These are phyloP conservation scores for Priceomyces medius DNA, from an alignment of 805 yeast genomes.

Conservation along the genomic window DNA sequence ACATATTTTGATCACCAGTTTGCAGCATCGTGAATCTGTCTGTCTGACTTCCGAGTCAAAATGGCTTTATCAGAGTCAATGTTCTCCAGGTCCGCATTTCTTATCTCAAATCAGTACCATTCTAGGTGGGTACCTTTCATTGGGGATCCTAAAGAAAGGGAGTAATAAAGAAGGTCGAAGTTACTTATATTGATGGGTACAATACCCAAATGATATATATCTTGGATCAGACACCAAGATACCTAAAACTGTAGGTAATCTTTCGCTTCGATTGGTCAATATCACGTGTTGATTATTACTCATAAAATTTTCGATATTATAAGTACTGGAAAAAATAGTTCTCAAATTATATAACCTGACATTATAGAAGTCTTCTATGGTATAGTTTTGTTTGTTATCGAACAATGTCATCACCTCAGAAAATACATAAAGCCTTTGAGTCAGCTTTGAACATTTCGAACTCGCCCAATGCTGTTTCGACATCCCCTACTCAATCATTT, in stretches of 20 bases:
- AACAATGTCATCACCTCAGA: slow-evolving; percentile 65
- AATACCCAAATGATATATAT: no score
- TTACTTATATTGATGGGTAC: no score
- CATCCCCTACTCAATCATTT: slow-evolving; percentile 80
- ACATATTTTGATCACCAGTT: neutral
- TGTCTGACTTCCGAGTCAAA: neutral
- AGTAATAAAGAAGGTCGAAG: neutral
- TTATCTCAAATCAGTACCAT: neutral
- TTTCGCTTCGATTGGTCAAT: neutral
- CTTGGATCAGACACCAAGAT: no score
- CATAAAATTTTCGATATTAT: slow-evolving; percentile 2
- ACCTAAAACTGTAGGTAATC: neutral
- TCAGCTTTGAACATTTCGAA: slow-evolving; percentile 51
- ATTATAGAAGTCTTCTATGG: neutral
- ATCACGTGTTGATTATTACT: slow-evolving; percentile 3
- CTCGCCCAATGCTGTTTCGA: slow-evolving; percentile 72
- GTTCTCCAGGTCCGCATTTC: neutral
- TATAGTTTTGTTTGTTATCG: neutral
- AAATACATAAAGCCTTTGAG: slow-evolving; percentile 61
- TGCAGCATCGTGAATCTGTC: neutral
- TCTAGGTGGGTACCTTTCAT: neutral
- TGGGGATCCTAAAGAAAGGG: neutral
- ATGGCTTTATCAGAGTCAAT: neutral
- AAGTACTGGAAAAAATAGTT: neutral
- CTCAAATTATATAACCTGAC: neutral